These are phyloP conservation scores for Pythium scleroteichum DNA, from an alignment of 352 stramenopile species.

Conservation along the genomic window DNA sequence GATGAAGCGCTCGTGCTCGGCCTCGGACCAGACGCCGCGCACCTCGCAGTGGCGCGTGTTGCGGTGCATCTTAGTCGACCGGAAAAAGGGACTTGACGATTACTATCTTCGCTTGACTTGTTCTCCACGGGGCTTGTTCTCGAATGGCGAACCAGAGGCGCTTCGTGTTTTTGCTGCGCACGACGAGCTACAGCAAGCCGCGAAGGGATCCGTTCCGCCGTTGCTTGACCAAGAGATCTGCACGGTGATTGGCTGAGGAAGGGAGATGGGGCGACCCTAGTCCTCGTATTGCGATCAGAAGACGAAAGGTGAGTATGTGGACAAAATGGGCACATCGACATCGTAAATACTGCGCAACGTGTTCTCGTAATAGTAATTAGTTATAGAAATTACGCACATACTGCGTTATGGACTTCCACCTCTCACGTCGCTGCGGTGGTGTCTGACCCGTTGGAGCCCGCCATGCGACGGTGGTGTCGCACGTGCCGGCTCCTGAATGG, in stretches of 20 bases:
- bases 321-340: too few species aligned
- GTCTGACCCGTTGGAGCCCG: too few species aligned
- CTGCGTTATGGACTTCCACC: too few species aligned
- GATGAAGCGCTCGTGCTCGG: conserved; percentile 77
- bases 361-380: too few species aligned
- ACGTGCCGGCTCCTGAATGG: too few species aligned
- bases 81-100: background rate
- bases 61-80: conserved; percentile 10
- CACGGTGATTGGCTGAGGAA: background rate
- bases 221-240: background rate
- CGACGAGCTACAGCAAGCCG: background rate
- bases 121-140: background rate
- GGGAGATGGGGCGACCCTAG: background rate
- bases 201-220: background rate
- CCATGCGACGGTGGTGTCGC: too few species aligned
- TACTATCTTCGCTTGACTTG: background rate
- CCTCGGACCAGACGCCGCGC: conserved; percentile 62
- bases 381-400: too few species aligned
- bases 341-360: too few species aligned
- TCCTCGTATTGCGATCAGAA: too few species aligned
- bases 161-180: conserved; percentile 5
- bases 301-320: too few species aligned
- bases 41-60: conserved; percentile 24
- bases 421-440: too few species aligned
- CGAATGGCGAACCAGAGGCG: background rate